Evolutionary conservation across 2,329 filamentous ascomycete species (phyloP), one percentile per base, ranked within the genome.

Genomic region (Curvularia sp.): DNA sequence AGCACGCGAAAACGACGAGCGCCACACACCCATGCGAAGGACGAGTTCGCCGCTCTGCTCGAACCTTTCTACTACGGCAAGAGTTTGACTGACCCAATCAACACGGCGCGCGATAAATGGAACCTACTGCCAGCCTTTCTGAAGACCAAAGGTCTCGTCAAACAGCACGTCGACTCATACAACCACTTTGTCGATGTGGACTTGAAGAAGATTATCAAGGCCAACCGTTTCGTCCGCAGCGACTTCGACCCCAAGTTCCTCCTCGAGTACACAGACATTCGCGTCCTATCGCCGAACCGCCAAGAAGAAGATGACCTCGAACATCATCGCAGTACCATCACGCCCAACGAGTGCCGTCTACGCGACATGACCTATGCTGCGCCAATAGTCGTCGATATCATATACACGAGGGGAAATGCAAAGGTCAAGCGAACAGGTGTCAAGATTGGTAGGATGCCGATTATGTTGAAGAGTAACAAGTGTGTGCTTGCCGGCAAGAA

Each of bases 301-400:
- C 84, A 88, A 61, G 92, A 96, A 67, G 87, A 86, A 78, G 88
- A 89, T 71, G 86, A 91, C 72, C 83, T 86, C 70, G 66, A 70
- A 24, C 63, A 73, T 53, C 68, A 75, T 53, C 75, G 79, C 55
- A 85, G 83, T 8, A 82, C 80, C 6, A 81, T 99, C 61, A 96
- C 92, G 1, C 95, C 95, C 2, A 96, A 98, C 81, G 96, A 99
- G 81, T 99, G 95, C 74, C 91, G 95, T 33, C 83, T 99, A 57
- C 89, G 96, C 70, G 96, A 99, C 75, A 93, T 97, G 85, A 98
- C 94, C n/a, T 99, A 99, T 75, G 91, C 93, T 20, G 95, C 95
- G 9, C 94, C 94, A 0, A 96, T 99, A 61, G 86, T 92, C 35
- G 93, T 98, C 60, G 93, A 98, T 73, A 91, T 98, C 53, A 88